These are phyloP conservation scores for Leptographium galeiforme DNA, from an alignment of 2,329 filamentous ascomycete genomes.

Conservation along the genomic window DNA sequence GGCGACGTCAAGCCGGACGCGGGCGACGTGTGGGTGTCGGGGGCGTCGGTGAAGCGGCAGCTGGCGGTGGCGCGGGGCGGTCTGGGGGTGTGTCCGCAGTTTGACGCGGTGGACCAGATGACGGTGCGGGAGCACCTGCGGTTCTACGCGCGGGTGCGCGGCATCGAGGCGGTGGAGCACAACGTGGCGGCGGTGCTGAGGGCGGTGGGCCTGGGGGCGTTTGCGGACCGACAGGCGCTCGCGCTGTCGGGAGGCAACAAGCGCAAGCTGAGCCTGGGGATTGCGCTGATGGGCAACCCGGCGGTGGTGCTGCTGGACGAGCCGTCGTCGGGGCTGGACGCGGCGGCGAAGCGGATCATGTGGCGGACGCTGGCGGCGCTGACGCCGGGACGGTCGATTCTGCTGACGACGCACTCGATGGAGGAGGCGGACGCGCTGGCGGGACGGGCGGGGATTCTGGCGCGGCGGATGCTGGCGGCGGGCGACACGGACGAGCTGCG, in stretches of 20 bases:
- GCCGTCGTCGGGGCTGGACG: constrained; percentile 78
- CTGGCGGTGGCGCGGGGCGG: constrained; percentile 60
- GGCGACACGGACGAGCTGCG: constrained; percentile 63
- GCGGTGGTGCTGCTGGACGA: constrained; percentile 80
- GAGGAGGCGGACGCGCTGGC: constrained; percentile 88
- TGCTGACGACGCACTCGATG: constrained; percentile 90
- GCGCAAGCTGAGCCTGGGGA: constrained; percentile 78
- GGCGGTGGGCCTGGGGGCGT: constrained; percentile 64
- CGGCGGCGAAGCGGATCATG: constrained; percentile 82
- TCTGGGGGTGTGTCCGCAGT: constrained; percentile 84
- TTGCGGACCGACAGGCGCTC: constrained; percentile 59
- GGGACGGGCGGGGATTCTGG: constrained; percentile 72
- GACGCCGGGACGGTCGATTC: constrained; percentile 62
- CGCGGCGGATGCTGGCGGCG: constrained; percentile 70
- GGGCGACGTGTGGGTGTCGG: constrained; percentile 73
- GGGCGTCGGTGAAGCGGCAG: constrained; percentile 58
- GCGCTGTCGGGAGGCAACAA: constrained; percentile 85
- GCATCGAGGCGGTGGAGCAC: constrained; percentile 59
- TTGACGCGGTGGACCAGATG: constrained; percentile 81
- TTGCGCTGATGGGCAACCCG: constrained; percentile 86
- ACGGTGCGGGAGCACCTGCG: constrained; percentile 74
- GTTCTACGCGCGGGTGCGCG: constrained; percentile 78
- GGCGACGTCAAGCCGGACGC: constrained; percentile 70
- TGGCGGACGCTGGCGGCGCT: constrained; percentile 72
- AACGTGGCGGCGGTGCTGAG: constrained; percentile 69